Evolutionary conservation across 2,329 filamentous ascomycete genomes (phyloP), one percentile per base, ranked within the genome.

Genomic region (Aulographum hederae): DNA sequence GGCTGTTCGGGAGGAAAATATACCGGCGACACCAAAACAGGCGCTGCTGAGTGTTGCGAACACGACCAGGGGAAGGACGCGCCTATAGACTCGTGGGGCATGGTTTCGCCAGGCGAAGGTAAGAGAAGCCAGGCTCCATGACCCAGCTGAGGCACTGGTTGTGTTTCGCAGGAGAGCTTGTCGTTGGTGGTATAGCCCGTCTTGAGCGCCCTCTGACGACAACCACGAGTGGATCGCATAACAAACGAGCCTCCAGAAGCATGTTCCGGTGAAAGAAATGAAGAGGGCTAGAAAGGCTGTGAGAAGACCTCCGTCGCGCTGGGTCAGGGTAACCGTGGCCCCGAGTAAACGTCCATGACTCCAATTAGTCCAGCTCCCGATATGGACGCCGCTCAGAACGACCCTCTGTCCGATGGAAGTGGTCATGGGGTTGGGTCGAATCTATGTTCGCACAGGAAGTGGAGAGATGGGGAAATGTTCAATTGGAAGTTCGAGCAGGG

Each of bases 271-370:
- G 10, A 47, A 19, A 2, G 38, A 39, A 11, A 50, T 38, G 32
- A 53, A 54, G 11, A 50, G 42, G 10, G 52, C 48, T 1, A 51
- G 21, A 32, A 53, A 53, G 4, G 49, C 47, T 16, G 50, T 46
- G n/a, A 55, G 35, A 2, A 54, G 31, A 13, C 39, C 46, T 4
- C 46, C 53, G 29, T 50, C 39, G 2, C 36, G 34, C 4, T 38
- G 38, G 1, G 34, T 41, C 1, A 54, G 37, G 1, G 52, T 56
- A 11, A 53, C 34, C 0, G 51, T 56, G 3, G 42, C 26, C 2
- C 53, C 51, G 2, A 40, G 25, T 3, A 52, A 34, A 4, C 35
- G 32, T 3, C 53, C 51, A 18, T 43, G 36, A 6, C 43, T 45
- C 45, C 44, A 51, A 32, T 53, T 45, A 2, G 38, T 50, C 51